A percentile compares a stretch with the other conserved stretches of the same genome.
Evolutionary conservation across 495 filamentous ascomycete species (phyloP).

Genomic region (Penicillium turbatum): DNA sequence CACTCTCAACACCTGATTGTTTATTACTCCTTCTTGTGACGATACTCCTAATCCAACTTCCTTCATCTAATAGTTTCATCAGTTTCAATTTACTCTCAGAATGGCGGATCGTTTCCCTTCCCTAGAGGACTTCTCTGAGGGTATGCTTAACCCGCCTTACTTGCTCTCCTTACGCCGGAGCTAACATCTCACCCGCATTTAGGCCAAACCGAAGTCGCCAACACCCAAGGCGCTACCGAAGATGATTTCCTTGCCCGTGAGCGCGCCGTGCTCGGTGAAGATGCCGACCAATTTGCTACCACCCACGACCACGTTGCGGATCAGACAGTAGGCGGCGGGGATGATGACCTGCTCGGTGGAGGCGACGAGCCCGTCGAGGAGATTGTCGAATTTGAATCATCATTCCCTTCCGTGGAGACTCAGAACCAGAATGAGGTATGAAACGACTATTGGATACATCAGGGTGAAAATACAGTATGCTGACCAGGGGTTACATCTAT

Average conservation of each 20-base stretch:
- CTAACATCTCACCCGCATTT: conserved; percentile 25
- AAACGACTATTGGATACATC: background rate
- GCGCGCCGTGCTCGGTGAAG: conserved; percentile 81
- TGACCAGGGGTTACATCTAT: conserved; percentile 22
- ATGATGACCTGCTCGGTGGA: conserved; percentile 67
- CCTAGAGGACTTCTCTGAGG: conserved; percentile 90
- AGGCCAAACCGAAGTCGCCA: conserved; percentile 57
- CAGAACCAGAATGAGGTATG: conserved; percentile 66
- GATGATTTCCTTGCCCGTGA: conserved; percentile 88
- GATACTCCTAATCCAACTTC: background rate
- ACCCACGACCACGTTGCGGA: conserved; percentile 61
- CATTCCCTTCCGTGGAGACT: conserved; percentile 79
- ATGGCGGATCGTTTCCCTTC: conserved; percentile 98
- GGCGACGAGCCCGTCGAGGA: conserved; percentile 46
- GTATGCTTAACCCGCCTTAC: conserved; percentile 47
- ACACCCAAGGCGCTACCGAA: conserved; percentile 39
- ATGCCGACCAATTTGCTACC: conserved; percentile 85
- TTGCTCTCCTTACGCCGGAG: conserved; percentile 10
- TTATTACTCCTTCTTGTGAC: background rate
- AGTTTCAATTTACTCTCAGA: conserved; percentile 10
- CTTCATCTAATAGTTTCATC: conserved; percentile 1
- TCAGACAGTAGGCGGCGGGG: conserved; percentile 52
- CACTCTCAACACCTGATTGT: background rate
- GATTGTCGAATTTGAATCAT: conserved; percentile 73
- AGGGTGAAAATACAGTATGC: conserved; percentile 1